These are phyloP conservation scores for Vachellia collinsii DNA, from an alignment of 306 rosid species.

Conservation along the genomic window DNA sequence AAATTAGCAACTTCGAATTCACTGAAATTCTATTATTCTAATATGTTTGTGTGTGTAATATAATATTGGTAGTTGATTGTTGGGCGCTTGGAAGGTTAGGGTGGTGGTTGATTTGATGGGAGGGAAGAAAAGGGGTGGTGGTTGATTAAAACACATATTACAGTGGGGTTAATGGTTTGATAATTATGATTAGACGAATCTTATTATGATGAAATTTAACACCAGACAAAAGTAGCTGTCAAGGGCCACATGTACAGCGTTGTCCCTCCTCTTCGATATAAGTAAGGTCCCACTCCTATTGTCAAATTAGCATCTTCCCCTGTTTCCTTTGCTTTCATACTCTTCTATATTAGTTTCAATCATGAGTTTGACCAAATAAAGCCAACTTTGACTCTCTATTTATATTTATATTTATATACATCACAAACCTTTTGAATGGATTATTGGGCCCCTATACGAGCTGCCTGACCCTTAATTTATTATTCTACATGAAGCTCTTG, in stretches of 20 bases:
- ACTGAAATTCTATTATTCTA: too few species aligned
- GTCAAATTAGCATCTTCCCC: conserved; percentile 41
- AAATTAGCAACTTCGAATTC: too few species aligned
- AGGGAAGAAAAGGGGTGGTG: conserved; percentile 39
- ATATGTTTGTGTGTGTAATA: not conserved
- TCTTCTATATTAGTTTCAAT: conserved; percentile 26
- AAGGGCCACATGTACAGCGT: conserved; percentile 32
- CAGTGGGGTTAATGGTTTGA: conserved; percentile 37
- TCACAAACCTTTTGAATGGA: not conserved
- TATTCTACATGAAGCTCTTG: too few species aligned
- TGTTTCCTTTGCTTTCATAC: conserved; percentile 20
- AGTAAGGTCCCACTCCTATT: conserved; percentile 48
- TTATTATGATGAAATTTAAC: conserved; percentile 34
- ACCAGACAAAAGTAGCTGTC: conserved; percentile 59
- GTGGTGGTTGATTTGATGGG: conserved; percentile 47
- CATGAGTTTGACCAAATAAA: conserved; percentile 26
- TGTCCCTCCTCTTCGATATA: conserved; percentile 43
- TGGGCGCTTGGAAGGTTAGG: conserved; percentile 46
- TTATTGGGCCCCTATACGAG: not conserved
- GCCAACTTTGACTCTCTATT: not conserved
- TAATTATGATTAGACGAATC: conserved; percentile 53
- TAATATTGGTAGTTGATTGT: conserved; percentile 27
- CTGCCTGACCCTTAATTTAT: too few species aligned
- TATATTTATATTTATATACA: too few species aligned
- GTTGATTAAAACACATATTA: not conserved